These are phyloP conservation scores for Leucosporidium scottii DNA, from an alignment of 768 basidiomycete genomes.

Conservation along the genomic window DNA sequence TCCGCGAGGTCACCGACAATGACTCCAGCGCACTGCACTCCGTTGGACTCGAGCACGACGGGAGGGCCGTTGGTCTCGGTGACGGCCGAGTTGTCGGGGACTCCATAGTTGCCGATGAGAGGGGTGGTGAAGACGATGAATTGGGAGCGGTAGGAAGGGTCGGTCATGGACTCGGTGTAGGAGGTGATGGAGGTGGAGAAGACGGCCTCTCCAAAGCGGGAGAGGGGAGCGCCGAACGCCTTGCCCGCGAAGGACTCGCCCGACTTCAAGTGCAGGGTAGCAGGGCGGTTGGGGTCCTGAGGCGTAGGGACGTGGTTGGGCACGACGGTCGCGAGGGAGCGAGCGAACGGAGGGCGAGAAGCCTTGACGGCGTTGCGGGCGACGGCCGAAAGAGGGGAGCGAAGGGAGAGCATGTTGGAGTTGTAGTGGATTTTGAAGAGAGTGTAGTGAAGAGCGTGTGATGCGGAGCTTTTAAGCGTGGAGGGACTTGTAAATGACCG, in stretches of 20 bases:
- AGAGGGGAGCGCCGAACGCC: conserved; percentile 79
- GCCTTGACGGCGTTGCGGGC: not conserved
- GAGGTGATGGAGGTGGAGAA: conserved; percentile 99
- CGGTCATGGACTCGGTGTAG: conserved; percentile 99
- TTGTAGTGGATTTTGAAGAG: not conserved
- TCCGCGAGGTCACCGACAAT: conserved; percentile 93
- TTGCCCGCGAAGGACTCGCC: conserved; percentile 86
- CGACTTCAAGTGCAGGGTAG: conserved; percentile 81
- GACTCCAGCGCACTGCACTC: conserved; percentile 84
- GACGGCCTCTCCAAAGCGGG: conserved; percentile 91
- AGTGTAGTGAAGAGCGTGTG: not conserved
- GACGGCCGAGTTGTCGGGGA: conserved; percentile 60
- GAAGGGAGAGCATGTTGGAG: not conserved
- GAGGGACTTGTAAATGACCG: not conserved
- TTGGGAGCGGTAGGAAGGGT: conserved; percentile 95
- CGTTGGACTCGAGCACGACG: conserved; percentile 76
- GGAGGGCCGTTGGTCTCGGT: conserved; percentile 60
- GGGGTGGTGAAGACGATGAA: conserved; percentile 98
- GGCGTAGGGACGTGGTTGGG: conserved; percentile 25
- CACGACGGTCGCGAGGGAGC: conserved; percentile 27
- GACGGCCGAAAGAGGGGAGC: not conserved
- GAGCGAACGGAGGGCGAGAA: conserved; percentile 10
- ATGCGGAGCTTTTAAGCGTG: not conserved
- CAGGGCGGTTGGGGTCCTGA: conserved; percentile 51
- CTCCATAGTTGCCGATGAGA: conserved; percentile 97